A percentile compares a stretch with the other conserved stretches of the same genome.
phyloP scores from a whole-genome alignment of 495 filamentous ascomycete genomes.

The Neurospora sp. region DNA sequence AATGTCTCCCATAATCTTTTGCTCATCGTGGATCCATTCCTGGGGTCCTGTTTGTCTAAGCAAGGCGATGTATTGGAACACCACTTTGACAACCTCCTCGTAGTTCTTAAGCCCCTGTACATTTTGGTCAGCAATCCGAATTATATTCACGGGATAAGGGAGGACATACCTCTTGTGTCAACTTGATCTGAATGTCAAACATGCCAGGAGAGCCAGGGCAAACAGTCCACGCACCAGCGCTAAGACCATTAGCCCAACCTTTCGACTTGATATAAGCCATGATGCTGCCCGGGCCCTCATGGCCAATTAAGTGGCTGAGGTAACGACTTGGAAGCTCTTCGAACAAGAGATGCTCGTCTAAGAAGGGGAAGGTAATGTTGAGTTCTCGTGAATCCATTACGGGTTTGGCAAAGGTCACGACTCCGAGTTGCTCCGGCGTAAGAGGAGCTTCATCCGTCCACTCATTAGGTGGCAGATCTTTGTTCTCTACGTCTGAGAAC shows the following conservation, averaged over 20 bases:
- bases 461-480: conserved; percentile 67
- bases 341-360: conserved; percentile 78
- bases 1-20: conserved; percentile 79
- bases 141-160: background rate
- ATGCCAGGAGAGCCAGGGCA: conserved; percentile 73
- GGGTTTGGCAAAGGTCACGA: conserved; percentile 86
- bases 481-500: conserved; percentile 77
- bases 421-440: conserved; percentile 55
- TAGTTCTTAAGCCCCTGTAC: conserved; percentile 59
- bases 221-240: conserved; percentile 63
- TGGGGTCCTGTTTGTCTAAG: conserved; percentile 72
- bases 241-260: conserved; percentile 86
- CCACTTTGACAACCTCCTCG: conserved; percentile 71
- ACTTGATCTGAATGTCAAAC: conserved; percentile 67
- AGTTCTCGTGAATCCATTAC: conserved; percentile 87
- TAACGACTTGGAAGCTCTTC: conserved; percentile 83
- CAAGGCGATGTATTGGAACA: conserved; percentile 92
- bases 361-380: conserved; percentile 79
- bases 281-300: conserved; percentile 95
- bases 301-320: conserved; percentile 86
- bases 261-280: conserved; percentile 90
- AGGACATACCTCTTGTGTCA: conserved; percentile 66
- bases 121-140: conserved; percentile 4
- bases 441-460: conserved; percentile 71
- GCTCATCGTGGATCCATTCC: conserved; percentile 87